Evolutionary conservation across 192 early-diverging fungal species (phyloP).

Genomic region (Paraglomus occultum): DNA sequence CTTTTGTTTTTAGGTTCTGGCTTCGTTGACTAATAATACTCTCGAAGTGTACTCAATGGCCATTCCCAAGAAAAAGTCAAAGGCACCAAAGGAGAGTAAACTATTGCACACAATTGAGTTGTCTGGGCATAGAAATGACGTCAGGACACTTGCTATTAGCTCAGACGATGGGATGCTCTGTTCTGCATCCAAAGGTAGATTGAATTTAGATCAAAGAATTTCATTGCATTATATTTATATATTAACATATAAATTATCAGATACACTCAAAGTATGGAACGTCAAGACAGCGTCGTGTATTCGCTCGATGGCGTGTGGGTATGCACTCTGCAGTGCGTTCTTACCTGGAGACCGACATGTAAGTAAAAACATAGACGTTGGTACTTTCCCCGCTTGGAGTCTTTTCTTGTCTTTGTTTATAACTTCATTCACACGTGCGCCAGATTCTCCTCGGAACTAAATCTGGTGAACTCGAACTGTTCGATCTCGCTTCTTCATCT

Average conservation of each 20-base stretch:
- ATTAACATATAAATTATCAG: conserved; percentile 31
- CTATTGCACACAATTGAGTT: conserved; percentile 70
- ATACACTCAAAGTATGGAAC: conserved; percentile 90
- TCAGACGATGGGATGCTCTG: conserved; percentile 84
- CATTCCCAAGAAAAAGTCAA: conserved; percentile 48
- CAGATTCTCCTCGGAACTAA: conserved; percentile 92
- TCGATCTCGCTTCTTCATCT: conserved; percentile 80
- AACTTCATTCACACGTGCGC: not conserved
- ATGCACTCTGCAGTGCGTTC: conserved; percentile 90
- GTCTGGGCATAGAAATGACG: conserved; percentile 87
- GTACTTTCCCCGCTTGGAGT: not conserved
- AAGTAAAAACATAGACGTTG: conserved; percentile 10
- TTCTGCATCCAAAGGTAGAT: conserved; percentile 78
- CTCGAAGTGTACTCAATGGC: conserved; percentile 77
- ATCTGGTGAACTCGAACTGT: conserved; percentile 84
- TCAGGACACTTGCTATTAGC: conserved; percentile 86
- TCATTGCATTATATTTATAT: not conserved
- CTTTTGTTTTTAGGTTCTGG: conserved; percentile 52
- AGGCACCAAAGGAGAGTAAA: conserved; percentile 52
- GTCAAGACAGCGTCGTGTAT: conserved; percentile 78
- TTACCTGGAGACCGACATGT: conserved; percentile 86
- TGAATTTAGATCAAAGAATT: not conserved
- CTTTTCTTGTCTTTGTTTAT: not conserved
- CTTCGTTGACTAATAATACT: conserved; percentile 78
- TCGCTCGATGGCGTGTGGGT: conserved; percentile 87